Evolutionary conservation across 495 filamentous ascomycete genomes (phyloP), one percentile per base, ranked within the genome.

Genomic region (Recurvomyces mirabilis): DNA sequence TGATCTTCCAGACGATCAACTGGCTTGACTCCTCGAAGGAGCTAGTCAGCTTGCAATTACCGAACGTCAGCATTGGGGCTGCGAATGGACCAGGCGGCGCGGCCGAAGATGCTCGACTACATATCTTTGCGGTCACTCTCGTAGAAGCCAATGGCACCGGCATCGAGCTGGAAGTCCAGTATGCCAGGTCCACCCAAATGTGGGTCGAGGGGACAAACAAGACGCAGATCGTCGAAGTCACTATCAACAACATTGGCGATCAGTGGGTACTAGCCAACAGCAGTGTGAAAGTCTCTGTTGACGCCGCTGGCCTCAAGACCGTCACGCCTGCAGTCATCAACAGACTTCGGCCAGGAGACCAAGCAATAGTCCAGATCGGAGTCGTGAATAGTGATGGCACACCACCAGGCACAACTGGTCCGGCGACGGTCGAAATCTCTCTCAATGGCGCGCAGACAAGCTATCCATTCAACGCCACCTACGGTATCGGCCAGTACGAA

Each of bases 131-230:
- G 1, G 47, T 69, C 26, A 68, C 67, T 1, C 34, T 71, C 21
- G 32, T 43, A n/a, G 56, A 53, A 17, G 56, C 48, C 14, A 38
- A 15, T 7, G 35, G 35, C 35, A 35, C 23, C 7, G 37, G 34
- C 31, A 45, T 51, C 33, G 43, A 46, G 30, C 34, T 56, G 19
- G 54, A 61, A 41, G 61, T 71, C 10, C 72, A 76, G 45, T 68
- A 66, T 55, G 64, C 66, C 12, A 60, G 72, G 3, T 65, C 71
- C 4, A 75, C 73, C 10, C 71, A 74, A 51, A 71, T 74, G 44
- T 67, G 65, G 65, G 50, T 63, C 0, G 62, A 65, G 33, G 59
- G 58, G 12, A 60, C 51, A 0, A 62, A 65, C 39, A 68, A 67
- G 21, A 59, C 60, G 15, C 73, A 77, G 51, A 65, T 67, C 33